Percentiles rank a stretch among this genome's conserved stretches.
Conservation (phyloP, 2,329 filamentous ascomycete genomes). For the Fusarium pilosicola region DNA sequence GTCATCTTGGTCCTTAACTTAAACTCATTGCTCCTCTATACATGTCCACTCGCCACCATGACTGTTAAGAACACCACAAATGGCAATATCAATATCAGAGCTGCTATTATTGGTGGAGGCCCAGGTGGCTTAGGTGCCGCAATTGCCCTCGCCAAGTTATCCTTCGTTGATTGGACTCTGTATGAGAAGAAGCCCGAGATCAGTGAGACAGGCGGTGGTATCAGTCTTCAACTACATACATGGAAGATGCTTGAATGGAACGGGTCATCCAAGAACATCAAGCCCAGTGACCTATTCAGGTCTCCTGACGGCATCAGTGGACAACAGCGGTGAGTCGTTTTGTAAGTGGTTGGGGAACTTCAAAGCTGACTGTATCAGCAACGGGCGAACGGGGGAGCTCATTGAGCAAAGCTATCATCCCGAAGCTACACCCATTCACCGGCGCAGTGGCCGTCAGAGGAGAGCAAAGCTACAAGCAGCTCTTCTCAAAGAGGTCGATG, state of each 20-base stretch:
- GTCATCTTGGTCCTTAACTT: not conserved
- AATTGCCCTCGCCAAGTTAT: constrained; percentile 45
- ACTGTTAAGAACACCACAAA: constrained; percentile 32
- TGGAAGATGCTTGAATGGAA: constrained; percentile 50
- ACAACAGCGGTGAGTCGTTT: constrained; percentile 37
- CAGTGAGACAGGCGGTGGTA: constrained; percentile 52
- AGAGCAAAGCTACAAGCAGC: constrained; percentile 58
- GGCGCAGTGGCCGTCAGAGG: constrained; percentile 43
- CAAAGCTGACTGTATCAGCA: constrained; percentile 30
- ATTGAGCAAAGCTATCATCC: constrained; percentile 37
- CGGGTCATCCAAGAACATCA: constrained; percentile 45
- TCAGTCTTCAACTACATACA: constrained; percentile 49
- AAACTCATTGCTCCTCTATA: not conserved
- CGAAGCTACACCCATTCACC: constrained; percentile 39
- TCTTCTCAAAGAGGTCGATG: constrained; percentile 57
- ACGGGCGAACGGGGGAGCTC: constrained; percentile 47
- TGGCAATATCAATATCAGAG: constrained; percentile 23
- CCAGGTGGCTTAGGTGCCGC: constrained; percentile 47
- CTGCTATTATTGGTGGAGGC: constrained; percentile 44
- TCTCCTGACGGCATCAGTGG: constrained; percentile 40
- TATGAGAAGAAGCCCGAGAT: constrained; percentile 51
- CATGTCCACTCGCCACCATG: constrained; percentile 8
- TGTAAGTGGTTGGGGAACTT: fast-evolving
- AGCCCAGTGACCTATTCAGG: constrained; percentile 46
- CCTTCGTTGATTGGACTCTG: constrained; percentile 47